These are phyloP conservation scores for Rhodamnia argentea DNA, from an alignment of 345 rosid genomes.

Conservation along the genomic window DNA sequence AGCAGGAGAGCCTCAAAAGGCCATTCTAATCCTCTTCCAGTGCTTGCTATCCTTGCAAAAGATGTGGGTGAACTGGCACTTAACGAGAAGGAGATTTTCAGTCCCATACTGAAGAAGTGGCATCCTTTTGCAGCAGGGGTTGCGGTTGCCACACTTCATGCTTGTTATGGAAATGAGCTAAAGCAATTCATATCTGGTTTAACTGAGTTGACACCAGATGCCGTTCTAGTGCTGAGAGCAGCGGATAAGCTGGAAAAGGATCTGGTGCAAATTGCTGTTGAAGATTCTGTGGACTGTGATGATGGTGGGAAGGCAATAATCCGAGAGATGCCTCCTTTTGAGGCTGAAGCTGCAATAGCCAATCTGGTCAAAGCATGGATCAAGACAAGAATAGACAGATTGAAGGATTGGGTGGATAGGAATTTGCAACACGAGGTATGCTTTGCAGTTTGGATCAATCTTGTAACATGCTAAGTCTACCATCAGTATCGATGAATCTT, in stretches of 20 bases:
- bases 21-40: slow-evolving; percentile 74
- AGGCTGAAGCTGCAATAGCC: slow-evolving; percentile 89
- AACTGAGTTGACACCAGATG: slow-evolving; percentile 78
- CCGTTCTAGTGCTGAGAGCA: slow-evolving; percentile 82
- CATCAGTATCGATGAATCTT: not conserved
- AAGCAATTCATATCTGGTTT: slow-evolving; percentile 78
- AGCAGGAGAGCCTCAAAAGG: slow-evolving; percentile 87
- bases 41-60: slow-evolving; percentile 89
- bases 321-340: slow-evolving; percentile 97
- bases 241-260: slow-evolving; percentile 95
- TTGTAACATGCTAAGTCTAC: not conserved
- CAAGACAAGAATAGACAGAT: slow-evolving; percentile 61
- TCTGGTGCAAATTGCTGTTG: slow-evolving; percentile 98
- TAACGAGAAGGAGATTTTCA: slow-evolving; percentile 67
- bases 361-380: slow-evolving; percentile 88
- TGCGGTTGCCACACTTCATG: slow-evolving; percentile 96
- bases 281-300: slow-evolving; percentile 94
- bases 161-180: slow-evolving; percentile 88
- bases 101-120: slow-evolving; percentile 95
- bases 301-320: slow-evolving; percentile 98
- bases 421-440: slow-evolving; percentile 88
- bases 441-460: not conserved
- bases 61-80: slow-evolving; percentile 88
- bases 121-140: slow-evolving; percentile 98
- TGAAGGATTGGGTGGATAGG: slow-evolving; percentile 88